phyloP scores from a whole-genome alignment of 768 basidiomycete genomes.

The Suillus hirtellus region DNA sequence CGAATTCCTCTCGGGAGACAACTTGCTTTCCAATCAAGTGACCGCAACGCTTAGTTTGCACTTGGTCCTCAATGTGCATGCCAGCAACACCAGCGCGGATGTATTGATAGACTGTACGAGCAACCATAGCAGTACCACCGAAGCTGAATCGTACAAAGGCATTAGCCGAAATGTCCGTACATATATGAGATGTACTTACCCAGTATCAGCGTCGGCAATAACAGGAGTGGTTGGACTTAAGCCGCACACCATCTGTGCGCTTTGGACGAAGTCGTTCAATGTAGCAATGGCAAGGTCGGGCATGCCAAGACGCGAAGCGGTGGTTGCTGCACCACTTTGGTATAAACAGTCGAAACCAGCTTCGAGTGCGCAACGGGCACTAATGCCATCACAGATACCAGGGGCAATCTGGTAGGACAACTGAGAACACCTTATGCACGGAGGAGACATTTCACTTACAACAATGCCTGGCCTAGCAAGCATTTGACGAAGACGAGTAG shows the following conservation, averaged over 20 bases:
- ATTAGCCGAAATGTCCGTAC: conserved; percentile 20
- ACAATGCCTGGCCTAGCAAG: conserved; percentile 74
- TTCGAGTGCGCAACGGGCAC: conserved; percentile 76
- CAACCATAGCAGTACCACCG: conserved; percentile 74
- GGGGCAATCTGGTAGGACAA: conserved; percentile 55
- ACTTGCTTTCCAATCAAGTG: conserved; percentile 82
- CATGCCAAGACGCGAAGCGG: conserved; percentile 74
- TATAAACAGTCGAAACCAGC: conserved; percentile 78
- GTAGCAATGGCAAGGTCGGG: conserved; percentile 82
- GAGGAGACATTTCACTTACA: conserved; percentile 40
- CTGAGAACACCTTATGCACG: conserved; percentile 8
- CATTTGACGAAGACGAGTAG: conserved; percentile 72
- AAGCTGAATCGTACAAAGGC: conserved; percentile 38
- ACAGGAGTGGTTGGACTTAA: conserved; percentile 65
- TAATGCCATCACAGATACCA: conserved; percentile 81
- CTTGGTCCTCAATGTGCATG: conserved; percentile 81
- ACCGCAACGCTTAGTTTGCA: conserved; percentile 79
- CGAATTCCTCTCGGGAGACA: conserved; percentile 73
- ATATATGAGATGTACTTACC: conserved; percentile 37
- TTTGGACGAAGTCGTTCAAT: conserved; percentile 72
- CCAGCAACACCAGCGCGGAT: conserved; percentile 68
- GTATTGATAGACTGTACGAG: conserved; percentile 74
- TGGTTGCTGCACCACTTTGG: conserved; percentile 81
- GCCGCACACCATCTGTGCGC: conserved; percentile 70
- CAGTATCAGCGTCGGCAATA: conserved; percentile 81